These are phyloP conservation scores for Coniochaeta sp. DNA, from an alignment of 2,329 filamentous ascomycete genomes.

Conservation along the genomic window DNA sequence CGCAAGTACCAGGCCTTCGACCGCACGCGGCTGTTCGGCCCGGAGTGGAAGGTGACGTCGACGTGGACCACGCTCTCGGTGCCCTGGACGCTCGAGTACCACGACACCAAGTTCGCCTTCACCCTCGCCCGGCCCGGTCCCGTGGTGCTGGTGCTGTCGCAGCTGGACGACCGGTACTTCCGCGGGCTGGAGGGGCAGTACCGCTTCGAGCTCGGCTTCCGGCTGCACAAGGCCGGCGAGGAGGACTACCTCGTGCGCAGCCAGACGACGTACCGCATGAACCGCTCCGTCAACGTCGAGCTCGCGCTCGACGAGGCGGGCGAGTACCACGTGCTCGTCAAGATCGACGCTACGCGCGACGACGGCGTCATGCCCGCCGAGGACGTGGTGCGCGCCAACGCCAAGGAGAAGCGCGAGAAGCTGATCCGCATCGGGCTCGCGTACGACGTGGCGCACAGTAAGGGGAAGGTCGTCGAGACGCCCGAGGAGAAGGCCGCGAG, in stretches of 20 bases:
- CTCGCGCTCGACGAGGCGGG: constrained; percentile 45
- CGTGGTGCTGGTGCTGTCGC: constrained; percentile 51
- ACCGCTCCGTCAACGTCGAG: constrained; percentile 51
- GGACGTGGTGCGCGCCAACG: constrained; percentile 48
- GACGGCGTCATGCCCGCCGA: constrained; percentile 38
- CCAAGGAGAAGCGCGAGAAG: constrained; percentile 46
- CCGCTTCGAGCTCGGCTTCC: constrained; percentile 29
- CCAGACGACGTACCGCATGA: constrained; percentile 52
- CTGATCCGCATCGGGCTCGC: constrained; percentile 49
- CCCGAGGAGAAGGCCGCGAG: constrained; percentile 40
- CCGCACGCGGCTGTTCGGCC: constrained; percentile 54
- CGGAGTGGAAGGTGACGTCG: constrained; percentile 50
- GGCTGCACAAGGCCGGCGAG: constrained; percentile 35
- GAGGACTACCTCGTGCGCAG: constrained; percentile 55
- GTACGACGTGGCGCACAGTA: constrained; percentile 54
- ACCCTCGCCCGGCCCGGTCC: constrained; percentile 48
- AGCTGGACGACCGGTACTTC: constrained; percentile 57
- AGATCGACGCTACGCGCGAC: constrained; percentile 43
- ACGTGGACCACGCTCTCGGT: constrained; percentile 57
- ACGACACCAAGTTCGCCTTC: constrained; percentile 53
- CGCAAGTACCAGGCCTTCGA: constrained; percentile 56
- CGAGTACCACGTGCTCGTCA: constrained; percentile 50
- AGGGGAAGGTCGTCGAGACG: constrained; percentile 44
- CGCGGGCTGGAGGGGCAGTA: constrained; percentile 55
- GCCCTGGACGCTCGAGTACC: constrained; percentile 54